These are phyloP conservation scores for Tylopilus sp. DNA, from an alignment of 1,284 basidiomycete species.

Conservation along the genomic window DNA sequence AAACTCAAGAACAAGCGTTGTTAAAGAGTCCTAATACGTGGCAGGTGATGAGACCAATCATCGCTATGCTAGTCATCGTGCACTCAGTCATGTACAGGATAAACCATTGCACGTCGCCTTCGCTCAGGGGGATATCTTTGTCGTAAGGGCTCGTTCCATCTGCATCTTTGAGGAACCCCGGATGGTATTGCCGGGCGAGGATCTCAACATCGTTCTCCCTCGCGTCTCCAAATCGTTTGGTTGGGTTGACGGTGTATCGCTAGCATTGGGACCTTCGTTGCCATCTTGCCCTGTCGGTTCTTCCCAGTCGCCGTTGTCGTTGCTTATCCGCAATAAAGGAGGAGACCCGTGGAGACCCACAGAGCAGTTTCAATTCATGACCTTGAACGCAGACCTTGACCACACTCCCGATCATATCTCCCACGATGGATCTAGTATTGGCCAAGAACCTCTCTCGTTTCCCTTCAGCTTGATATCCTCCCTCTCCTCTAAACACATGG, in stretches of 20 bases:
- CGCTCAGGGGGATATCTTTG: conserved; percentile 44
- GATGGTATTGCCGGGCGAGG: conserved; percentile 16
- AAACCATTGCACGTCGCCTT: conserved; percentile 52
- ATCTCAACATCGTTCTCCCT: conserved; percentile 31
- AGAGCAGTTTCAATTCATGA: conserved; percentile 47
- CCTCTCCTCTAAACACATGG: conserved; percentile 34
- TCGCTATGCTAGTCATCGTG: conserved; percentile 5
- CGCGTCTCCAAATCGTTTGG: conserved; percentile 51
- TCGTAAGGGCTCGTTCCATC: conserved; percentile 55
- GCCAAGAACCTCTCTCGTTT: conserved; percentile 41
- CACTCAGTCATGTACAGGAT: conserved; percentile 32
- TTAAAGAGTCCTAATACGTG: conserved; percentile 39
- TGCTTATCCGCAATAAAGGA: conserved; percentile 53
- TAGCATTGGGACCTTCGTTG: conserved; percentile 29
- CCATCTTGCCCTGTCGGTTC: conserved; percentile 1
- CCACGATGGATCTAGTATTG: conserved; percentile 1
- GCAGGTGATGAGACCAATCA: conserved; percentile 13
- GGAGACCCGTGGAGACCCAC: conserved; percentile 54
- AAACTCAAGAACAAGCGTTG: conserved; percentile 41
- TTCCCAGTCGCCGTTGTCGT: conserved; percentile 36
- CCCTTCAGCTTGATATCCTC: conserved; percentile 35
- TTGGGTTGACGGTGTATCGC: conserved; percentile 58
- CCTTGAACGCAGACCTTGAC: conserved; percentile 27
- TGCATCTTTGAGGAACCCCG: conserved; percentile 50
- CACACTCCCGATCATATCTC: neutral